Evolutionary conservation across 805 yeast species (phyloP), one percentile per base, ranked within the genome.

Genomic region (Wickerhamiella domercqiae): DNA sequence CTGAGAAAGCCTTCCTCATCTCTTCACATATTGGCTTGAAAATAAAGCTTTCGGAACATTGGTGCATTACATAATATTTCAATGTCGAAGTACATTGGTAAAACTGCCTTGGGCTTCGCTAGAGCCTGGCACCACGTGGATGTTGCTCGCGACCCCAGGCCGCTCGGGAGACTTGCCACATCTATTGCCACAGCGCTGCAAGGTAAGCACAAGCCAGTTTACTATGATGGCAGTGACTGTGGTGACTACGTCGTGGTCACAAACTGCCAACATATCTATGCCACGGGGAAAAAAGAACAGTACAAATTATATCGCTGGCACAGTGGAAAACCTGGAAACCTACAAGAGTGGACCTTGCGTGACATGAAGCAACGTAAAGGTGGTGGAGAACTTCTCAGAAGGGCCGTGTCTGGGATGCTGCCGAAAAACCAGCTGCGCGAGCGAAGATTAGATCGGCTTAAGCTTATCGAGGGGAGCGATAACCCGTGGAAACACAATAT

Each of bases 241-340:
- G 99, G 99, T 11, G 99, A 90, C 59, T 90, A 86, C 53, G 96
- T 90, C 9, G 97, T 90, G 9, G 95, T 87, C 2, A 80, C 96
- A 11, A 93, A 90, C 62, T 84, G 95, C 53, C 70, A 81, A 41
- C 73, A 73, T 46, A 57, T 90, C 51, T 75, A 75, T 47, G 66
- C 78, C n/a, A 75, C 95, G 0, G 97, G 97, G 45, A 77, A 75
- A 43, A 87, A 90, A 57, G 56, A 86, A 51, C 61, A 73, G 39
- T 75, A 84, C 39, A 86, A 81, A 58, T 67, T 75, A 7, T 90
- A 90, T 62, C 78, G 93, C 78, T 69, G 80, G 40, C 99, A 93
- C 59, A 77, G 86, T 22, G 71, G 78, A 3, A 73, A 79, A 49
- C 97, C 97, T 3, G 98, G 98, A 34, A 73, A 83, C 28, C 73